These are phyloP conservation scores for Penicillium salamii DNA, from an alignment of 495 filamentous ascomycete genomes.

Conservation along the genomic window DNA sequence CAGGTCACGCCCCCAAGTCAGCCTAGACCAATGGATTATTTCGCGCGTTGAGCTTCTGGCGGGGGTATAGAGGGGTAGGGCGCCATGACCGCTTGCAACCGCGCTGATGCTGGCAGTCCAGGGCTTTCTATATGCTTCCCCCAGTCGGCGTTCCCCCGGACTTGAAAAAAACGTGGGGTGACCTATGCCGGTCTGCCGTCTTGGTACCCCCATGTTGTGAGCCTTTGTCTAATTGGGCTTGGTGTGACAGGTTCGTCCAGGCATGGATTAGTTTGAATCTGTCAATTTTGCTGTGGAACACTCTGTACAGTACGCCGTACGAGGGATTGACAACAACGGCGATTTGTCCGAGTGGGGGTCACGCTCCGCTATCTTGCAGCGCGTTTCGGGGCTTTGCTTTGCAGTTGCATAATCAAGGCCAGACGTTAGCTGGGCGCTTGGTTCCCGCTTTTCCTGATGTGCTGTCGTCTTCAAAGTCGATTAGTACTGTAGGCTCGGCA, in stretches of 20 bases:
- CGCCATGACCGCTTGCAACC: no score
- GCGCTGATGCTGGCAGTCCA: no score
- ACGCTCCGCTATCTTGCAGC: neutral
- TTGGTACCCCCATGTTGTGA: neutral
- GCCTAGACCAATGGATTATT: no score
- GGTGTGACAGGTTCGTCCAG: neutral
- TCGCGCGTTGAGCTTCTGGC: no score
- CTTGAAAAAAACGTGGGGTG: conserved; percentile 1
- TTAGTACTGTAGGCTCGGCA: no score
- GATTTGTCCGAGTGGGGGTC: neutral
- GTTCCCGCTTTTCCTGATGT: neutral
- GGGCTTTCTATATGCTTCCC: neutral
- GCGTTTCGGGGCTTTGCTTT: neutral
- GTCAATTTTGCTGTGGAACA: no score
- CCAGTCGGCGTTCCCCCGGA: conserved; percentile 5
- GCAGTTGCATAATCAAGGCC: neutral
- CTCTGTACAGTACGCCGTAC: no score
- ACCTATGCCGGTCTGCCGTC: conserved; percentile 2
- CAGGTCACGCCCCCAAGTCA: no score
- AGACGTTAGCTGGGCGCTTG: neutral
- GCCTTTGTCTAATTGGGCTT: neutral
- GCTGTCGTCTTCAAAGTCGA: no score
- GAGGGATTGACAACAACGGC: no score
- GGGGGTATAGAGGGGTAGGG: no score
- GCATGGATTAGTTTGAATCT: no score